Base-by-base conservation (phyloP, 257 asterid species). In the Solanum lignicaule region DNA sequence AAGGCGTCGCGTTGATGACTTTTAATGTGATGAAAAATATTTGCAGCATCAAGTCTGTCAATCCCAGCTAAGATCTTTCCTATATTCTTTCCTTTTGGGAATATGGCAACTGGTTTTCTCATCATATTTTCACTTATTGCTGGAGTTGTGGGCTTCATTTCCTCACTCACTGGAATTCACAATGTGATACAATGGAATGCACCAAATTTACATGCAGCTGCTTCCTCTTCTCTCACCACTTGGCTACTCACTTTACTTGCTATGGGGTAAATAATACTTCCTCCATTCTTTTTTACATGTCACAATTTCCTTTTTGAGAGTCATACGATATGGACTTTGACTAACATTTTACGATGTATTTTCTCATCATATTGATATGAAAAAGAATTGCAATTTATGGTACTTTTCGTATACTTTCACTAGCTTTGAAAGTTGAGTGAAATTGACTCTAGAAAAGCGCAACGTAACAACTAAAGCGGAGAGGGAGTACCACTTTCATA, bases 91-190 rank as follows among this genome's bases (percentile, higher is more conserved):
- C 99, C 99, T 7, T 90, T 95, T 84, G 99, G 99, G 31, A 97
- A 97, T 92, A 88, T 91, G 94, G 99, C 98, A 1, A 97, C 98
- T 18, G 98, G 99, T 52, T 94, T 94, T 87, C 90, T 95, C 35
- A 93, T 97, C 68, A 89, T 95, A n/a, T 90, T 92, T 33, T 92
- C 99, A 46, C 94, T 97, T 25, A 58, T 97, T 14, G 98, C 99
- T 41, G 99, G 99, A 31, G 92, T 94, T 20, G 97, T 94, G 78
- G 99, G 99, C 73, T 90, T 97, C 89, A 90, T 94, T 39, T 90
- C 98, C 88, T 96, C 98, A 18, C 58, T 94, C 65, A 84, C 91
- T 86, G 98, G 94, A 73, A 88, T 95, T 89, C 90, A 41, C 4
- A 92, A 95, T 88, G 93, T 95, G 20, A 23, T 87, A 23, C 91